phyloP scores from a whole-genome alignment of 305 asterid genomes.

The Solanum chacoense region DNA sequence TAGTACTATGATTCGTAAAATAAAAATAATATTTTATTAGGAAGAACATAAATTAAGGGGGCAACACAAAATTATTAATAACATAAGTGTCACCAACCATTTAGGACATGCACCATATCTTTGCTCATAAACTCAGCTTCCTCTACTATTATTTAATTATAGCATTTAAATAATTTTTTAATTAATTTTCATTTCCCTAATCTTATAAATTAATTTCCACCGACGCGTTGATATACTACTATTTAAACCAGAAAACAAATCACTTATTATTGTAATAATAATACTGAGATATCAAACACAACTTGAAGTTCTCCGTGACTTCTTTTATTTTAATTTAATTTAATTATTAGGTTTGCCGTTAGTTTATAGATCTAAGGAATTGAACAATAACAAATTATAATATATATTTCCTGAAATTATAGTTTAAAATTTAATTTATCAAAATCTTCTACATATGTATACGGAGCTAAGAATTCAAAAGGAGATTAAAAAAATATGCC shows the following conservation, averaged over 20 bases:
- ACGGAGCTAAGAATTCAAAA: background rate
- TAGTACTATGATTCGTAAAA: too few relatives aligned
- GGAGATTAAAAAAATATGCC: background rate
- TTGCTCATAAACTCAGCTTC: background rate
- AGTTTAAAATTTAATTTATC: background rate
- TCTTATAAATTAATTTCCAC: background rate
- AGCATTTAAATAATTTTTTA: background rate
- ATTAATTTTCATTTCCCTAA: background rate
- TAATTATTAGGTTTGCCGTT: background rate
- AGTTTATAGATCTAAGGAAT: background rate
- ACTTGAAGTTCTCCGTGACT: background rate
- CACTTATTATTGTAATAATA: background rate
- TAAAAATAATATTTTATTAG: too few relatives aligned
- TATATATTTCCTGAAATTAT: background rate
- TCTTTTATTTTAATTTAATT: background rate
- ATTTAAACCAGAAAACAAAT: background rate
- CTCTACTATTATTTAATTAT: background rate
- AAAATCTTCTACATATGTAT: background rate
- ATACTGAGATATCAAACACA: background rate
- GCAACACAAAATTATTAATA: background rate
- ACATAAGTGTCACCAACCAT: background rate
- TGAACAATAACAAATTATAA: background rate
- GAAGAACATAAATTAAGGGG: background rate
- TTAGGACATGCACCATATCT: background rate
- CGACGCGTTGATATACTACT: background rate